Evolutionary conservation across 352 stramenopile genomes (phyloP).

Genomic region (Globisporangium yorkense): DNA sequence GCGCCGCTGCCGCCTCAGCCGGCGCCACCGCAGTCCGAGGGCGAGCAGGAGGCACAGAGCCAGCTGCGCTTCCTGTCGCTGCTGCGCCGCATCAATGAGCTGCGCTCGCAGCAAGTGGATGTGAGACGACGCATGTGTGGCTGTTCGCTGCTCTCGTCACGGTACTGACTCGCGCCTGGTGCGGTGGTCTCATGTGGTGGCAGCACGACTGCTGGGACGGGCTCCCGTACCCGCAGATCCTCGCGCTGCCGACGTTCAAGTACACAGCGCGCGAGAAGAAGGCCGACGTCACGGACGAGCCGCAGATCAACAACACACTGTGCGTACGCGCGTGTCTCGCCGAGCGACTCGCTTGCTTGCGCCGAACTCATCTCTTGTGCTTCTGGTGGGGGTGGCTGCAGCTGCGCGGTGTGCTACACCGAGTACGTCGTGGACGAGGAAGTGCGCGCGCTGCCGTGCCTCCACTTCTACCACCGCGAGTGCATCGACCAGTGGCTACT

Average conservation of each 20-base stretch:
- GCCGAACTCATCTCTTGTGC: background rate
- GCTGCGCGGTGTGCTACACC: conserved; percentile 79
- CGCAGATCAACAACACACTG: conserved; percentile 59
- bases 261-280: conserved; percentile 44
- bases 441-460: conserved; percentile 72
- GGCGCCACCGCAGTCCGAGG: conserved; percentile 6
- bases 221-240: conserved; percentile 77
- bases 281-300: conserved; percentile 18
- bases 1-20: conserved; percentile 21
- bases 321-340: conserved; percentile 8
- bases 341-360: background rate
- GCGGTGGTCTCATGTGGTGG: background rate
- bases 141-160: no score
- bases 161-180: background rate
- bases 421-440: conserved; percentile 76
- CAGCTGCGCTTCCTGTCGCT: conserved; percentile 72
- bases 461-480: conserved; percentile 87
- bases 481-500: conserved; percentile 90
- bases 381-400: background rate
- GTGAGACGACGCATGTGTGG: conserved; percentile 17
- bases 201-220: conserved; percentile 66
- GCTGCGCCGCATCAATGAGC: conserved; percentile 75
- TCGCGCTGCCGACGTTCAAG: conserved; percentile 73
- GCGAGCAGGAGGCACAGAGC: conserved; percentile 35
- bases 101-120: conserved; percentile 74